Percentiles rank a stretch among this genome's conserved stretches.
Conservation (phyloP, 768 basidiomycete species). For the Tremella fuciformis region DNA sequence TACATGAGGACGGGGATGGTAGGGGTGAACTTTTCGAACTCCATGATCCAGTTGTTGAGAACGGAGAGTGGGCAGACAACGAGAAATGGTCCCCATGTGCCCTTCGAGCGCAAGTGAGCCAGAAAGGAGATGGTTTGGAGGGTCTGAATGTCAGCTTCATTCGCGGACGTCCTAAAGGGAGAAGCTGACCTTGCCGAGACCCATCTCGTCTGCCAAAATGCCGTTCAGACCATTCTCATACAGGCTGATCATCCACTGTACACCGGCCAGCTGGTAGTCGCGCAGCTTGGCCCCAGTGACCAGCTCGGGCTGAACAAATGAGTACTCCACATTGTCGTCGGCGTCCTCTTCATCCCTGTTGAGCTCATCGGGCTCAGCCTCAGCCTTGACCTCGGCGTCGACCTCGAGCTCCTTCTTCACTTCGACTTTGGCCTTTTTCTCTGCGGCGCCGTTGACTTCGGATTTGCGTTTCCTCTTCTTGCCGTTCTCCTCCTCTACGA, state of each 20-base stretch:
- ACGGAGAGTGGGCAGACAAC: conserved; percentile 92
- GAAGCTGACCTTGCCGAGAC: conserved; percentile 64
- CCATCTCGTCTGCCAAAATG: conserved; percentile 85
- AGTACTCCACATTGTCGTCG: conserved; percentile 32
- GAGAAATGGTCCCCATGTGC: conserved; percentile 71
- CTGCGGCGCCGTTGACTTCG: conserved; percentile 18
- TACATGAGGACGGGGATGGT: conserved; percentile 70
- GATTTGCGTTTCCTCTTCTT: conserved; percentile 30
- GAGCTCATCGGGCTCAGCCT: conserved; percentile 9
- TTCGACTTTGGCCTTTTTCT: conserved; percentile 37
- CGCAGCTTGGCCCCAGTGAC: conserved; percentile 83
- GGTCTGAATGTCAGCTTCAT: conserved; percentile 59
- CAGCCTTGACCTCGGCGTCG: conserved; percentile 15
- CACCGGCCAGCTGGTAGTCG: conserved; percentile 86
- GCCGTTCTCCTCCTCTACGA: conserved; percentile 11
- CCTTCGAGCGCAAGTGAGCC: conserved; percentile 77
- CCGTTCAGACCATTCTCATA: conserved; percentile 62
- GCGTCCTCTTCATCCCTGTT: conserved; percentile 19
- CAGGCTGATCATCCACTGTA: conserved; percentile 90
- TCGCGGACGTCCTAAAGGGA: background rate
- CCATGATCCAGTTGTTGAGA: conserved; percentile 82
- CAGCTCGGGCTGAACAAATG: conserved; percentile 63
- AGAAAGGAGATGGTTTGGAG: conserved; percentile 92
- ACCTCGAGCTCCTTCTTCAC: conserved; percentile 25
- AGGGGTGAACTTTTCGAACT: conserved; percentile 81